Base-by-base conservation (phyloP, 768 basidiomycete genomes). In the Cystofilobasidium bisporidii region DNA sequence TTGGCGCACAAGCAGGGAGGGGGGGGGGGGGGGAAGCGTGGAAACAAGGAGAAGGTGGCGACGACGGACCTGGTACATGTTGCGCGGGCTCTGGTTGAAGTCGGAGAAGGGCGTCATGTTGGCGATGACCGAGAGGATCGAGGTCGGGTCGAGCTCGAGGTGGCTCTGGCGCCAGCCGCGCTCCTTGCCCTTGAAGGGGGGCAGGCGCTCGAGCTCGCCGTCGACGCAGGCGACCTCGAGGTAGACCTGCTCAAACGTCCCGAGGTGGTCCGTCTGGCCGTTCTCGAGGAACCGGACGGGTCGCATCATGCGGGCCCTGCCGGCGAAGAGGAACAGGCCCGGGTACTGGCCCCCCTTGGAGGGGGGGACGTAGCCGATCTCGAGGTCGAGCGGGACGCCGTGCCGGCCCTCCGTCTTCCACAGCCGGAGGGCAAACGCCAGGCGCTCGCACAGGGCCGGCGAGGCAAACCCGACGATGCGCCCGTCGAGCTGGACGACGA, bases 91-190 rank as follows among this genome's bases (percentile, higher is more conserved):
- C 81, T 98, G 96, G 77, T 99, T 99, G 79, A 98, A 99, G 78
- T 99, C 94, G 50, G 93, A 97, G 81, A 99, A 99, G 0, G 96
- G 96, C 0, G 94, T 99, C 71, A 99, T 81, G 76, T 98, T 97
- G 55, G 96, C 96, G 70, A 99, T 82, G 73, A 99, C 94, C 2
- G 91, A 94, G 64, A 99, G 79, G 77, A 99, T 92, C 76, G 91
- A 93, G 11, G 96, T 97, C 5, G 96, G 90, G 47, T 88, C 82
- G 73, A 91, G 87, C 78, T 99, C 96, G 48, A 96, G 87, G 77
- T 99, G 96, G 0, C 89, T 88, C 24, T 68, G 67, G 12, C 67
- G 38, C 60, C 56, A 68, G 15, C 61, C 67, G 24, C 57, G 57
- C 1, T 50, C 61, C 64, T 79, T 76, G 57, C 43, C 45, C 58